Evolutionary conservation across 768 basidiomycete genomes (phyloP), one percentile per base, ranked within the genome.

Genomic region (Xerocomus brunneocitrinus): DNA sequence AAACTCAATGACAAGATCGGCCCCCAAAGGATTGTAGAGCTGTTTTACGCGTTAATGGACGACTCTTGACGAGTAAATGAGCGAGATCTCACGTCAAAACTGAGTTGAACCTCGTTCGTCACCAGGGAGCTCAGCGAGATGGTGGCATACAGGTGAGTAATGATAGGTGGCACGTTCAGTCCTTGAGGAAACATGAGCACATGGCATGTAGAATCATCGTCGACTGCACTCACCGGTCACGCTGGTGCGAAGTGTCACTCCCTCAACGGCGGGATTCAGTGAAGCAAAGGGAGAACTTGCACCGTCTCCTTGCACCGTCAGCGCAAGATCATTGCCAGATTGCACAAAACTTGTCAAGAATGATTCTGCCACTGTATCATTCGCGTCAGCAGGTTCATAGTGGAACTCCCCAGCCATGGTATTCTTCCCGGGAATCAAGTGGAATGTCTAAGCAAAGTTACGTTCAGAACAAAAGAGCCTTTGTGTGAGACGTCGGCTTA

Each of bases 321-420:
- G 63, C 6, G 78, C 71, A 32, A 89, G 63, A 8, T 59, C 50
- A 40, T 77, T 63, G 25, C 71, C 73, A 0, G 75, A 77, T 64
- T 82, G 81, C 40, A 89, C 74, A 67, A 86, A 88, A 32, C 72
- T 63, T 8, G 78, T 73, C 56, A 87, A 63, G 74, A 89, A 88
- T 27, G 68, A 65, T 73, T 85, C 62, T 3, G 87, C 85, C 24
- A 73, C 68, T 4, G 85, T 86, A 60, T 88, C 79, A 57, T 87
- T 86, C 9, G 82, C 77, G 65, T 87, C 66, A 9, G 74, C 74
- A 1, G 87, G 86, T 57, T 76, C 71, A 59, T 89, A 89, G 54
- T 78, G 84, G 73, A 89, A 88, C 61, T 87, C 83, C 3, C 83
- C 73, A 0, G 73, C 48, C 24, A 82, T 61, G 2, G 59, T 62